A percentile compares a stretch with the other conserved stretches of the same genome.
Evolutionary conservation across 306 rosid genomes (phyloP).

Genomic region (Cicer bijugum): DNA sequence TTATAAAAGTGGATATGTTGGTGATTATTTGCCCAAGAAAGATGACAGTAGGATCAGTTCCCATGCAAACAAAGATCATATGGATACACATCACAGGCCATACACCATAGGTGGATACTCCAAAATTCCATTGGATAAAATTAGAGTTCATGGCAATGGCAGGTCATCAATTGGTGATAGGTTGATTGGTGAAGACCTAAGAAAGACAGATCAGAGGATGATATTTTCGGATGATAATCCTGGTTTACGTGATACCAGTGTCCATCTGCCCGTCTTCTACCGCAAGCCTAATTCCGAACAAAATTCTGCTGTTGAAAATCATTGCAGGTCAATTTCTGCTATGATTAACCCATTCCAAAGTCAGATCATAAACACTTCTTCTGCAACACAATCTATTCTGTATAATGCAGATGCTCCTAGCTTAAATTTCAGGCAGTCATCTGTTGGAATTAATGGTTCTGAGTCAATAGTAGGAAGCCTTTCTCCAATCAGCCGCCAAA

Average conservation of each 20-base stretch:
- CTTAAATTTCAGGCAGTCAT: slow-evolving; percentile 23
- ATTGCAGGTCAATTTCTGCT: slow-evolving; percentile 44
- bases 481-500: slow-evolving; percentile 44
- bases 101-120: slow-evolving; percentile 34
- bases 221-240: slow-evolving; percentile 31
- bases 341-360: slow-evolving; percentile 37
- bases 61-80: slow-evolving; percentile 40
- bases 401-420: slow-evolving; percentile 43
- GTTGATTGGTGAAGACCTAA: slow-evolving; percentile 35
- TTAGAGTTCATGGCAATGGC: slow-evolving; percentile 36
- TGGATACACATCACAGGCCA: slow-evolving; percentile 26
- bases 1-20: slow-evolving; percentile 20
- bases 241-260: slow-evolving; percentile 43
- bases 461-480: slow-evolving; percentile 25
- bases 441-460: slow-evolving; percentile 34
- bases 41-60: slow-evolving; percentile 35
- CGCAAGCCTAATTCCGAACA: slow-evolving; percentile 41
- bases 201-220: slow-evolving; percentile 40
- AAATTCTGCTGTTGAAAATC: slow-evolving; percentile 47
- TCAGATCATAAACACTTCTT: slow-evolving; percentile 34
- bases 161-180: slow-evolving; percentile 39
- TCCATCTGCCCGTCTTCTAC: slow-evolving; percentile 30
- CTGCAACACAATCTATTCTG: slow-evolving; percentile 40
- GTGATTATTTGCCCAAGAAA: slow-evolving; percentile 41
- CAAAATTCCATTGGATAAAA: slow-evolving; percentile 38